phyloP scores from a whole-genome alignment of 352 stramenopile genomes.

The Labyrinthula sp. region DNA sequence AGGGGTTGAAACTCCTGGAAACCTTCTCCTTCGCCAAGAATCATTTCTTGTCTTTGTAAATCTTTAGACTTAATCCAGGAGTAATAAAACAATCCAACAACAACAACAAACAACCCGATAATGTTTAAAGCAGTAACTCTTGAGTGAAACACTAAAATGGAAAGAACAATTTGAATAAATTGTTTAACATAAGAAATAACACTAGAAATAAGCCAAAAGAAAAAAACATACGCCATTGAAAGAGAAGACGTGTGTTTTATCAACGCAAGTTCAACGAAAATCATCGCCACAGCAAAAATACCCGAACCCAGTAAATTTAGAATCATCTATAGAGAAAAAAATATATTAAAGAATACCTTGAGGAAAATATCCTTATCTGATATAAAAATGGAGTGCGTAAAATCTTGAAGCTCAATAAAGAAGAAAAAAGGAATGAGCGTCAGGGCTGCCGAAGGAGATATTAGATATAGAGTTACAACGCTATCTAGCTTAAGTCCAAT shows the following conservation, averaged over 20 bases:
- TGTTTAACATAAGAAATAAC: slow-evolving; percentile 56
- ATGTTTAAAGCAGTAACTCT: slow-evolving; percentile 44
- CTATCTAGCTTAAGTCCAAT: slow-evolving; percentile 31
- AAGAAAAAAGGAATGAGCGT: slow-evolving; percentile 47
- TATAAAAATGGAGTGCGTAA: slow-evolving; percentile 45
- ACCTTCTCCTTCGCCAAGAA: too few relatives aligned
- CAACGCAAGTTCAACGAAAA: slow-evolving; percentile 54
- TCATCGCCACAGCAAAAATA: slow-evolving; percentile 47
- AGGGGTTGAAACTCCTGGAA: too few relatives aligned
- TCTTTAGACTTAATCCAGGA: slow-evolving; percentile 51
- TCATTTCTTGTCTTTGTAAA: too few relatives aligned
- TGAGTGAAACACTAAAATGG: slow-evolving; percentile 50
- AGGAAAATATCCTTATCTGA: slow-evolving; percentile 34
- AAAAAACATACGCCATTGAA: slow-evolving; percentile 46
- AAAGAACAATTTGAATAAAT: slow-evolving; percentile 50
- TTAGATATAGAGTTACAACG: slow-evolving; percentile 54
- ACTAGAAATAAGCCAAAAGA: too few relatives aligned
- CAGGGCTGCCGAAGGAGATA: slow-evolving; percentile 47
- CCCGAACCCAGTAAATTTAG: slow-evolving; percentile 47
- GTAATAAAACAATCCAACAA: slow-evolving; percentile 50
- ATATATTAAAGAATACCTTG: slow-evolving; percentile 43
- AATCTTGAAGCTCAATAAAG: slow-evolving; percentile 38
- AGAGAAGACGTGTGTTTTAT: slow-evolving; percentile 54
- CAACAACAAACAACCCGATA: slow-evolving; percentile 45
- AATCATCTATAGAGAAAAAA: slow-evolving; percentile 43